A percentile compares a stretch with the other conserved stretches of the same genome.
Evolutionary conservation across 2,329 filamentous ascomycete genomes (phyloP).

Genomic region (Penicillium hordei): DNA sequence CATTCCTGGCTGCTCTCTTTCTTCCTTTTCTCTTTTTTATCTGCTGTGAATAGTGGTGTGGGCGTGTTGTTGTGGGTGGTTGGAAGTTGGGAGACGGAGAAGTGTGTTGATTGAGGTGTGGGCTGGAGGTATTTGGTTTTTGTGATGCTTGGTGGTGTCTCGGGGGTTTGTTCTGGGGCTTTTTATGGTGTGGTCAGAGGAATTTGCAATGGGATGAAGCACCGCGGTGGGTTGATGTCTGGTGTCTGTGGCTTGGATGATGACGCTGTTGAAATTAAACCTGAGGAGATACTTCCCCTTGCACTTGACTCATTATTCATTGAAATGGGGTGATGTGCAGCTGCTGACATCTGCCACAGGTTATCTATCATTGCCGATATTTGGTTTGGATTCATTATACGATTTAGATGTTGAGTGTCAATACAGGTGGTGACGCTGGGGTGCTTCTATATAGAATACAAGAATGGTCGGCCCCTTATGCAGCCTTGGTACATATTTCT

Average conservation of each 20-base stretch:
- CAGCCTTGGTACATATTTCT: too few species aligned
- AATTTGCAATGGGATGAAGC: slow-evolving; percentile 19
- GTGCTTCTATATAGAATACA: not conserved
- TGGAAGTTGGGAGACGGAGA: slow-evolving; percentile 7
- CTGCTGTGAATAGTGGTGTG: slow-evolving; percentile 4
- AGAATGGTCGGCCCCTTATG: too few species aligned
- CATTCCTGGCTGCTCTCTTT: not conserved
- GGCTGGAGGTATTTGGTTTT: slow-evolving; percentile 8
- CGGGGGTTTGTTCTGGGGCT: not conserved
- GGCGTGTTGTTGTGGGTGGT: not conserved
- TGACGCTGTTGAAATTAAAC: slow-evolving; percentile 45
- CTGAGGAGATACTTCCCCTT: slow-evolving; percentile 39
- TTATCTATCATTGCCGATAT: not conserved
- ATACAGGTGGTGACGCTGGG: too few species aligned
- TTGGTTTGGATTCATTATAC: too few species aligned
- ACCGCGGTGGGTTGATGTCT: slow-evolving; percentile 31
- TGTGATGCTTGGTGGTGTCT: not conserved
- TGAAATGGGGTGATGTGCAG: not conserved
- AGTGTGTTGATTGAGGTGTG: slow-evolving; percentile 7
- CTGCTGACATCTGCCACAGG: not conserved
- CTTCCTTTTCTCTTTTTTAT: not conserved
- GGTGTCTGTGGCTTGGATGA: slow-evolving; percentile 36
- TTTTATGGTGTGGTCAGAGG: slow-evolving; percentile 5
- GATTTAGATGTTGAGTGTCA: not conserved
- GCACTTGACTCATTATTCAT: not conserved